Conservation (phyloP, 2,329 filamentous ascomycete species). For the Aspergillus jensenii region DNA sequence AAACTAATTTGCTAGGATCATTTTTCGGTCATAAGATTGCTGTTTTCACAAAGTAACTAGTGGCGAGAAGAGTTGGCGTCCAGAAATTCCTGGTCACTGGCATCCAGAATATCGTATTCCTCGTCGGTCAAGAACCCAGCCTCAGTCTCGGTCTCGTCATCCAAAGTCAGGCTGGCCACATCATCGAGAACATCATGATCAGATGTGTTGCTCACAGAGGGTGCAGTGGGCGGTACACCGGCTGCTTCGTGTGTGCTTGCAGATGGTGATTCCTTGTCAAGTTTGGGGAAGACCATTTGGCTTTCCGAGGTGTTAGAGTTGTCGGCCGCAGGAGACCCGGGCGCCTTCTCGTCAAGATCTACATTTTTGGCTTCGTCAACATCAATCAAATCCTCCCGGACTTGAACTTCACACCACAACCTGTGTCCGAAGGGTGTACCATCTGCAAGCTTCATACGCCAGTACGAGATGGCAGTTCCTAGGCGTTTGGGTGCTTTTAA, state of each 20-base stretch:
- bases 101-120: constrained; percentile 96
- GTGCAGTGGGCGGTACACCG: constrained; percentile 29
- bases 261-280: constrained; percentile 88
- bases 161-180: constrained; percentile 57
- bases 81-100: constrained; percentile 81
- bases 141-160: constrained; percentile 46
- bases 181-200: constrained; percentile 55
- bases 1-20: background rate
- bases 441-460: constrained; percentile 81
- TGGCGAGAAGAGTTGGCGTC: constrained; percentile 41
- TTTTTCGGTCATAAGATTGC: background rate
- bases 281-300: constrained; percentile 94
- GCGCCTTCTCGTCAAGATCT: constrained; percentile 32
- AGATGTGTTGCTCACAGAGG: constrained; percentile 45
- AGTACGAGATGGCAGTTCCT: constrained; percentile 89
- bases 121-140: constrained; percentile 92
- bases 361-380: constrained; percentile 10
- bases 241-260: constrained; percentile 69
- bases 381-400: constrained; percentile 41
- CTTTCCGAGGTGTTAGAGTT: constrained; percentile 49
- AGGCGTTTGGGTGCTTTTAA: constrained; percentile 76
- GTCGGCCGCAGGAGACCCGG: constrained; percentile 30
- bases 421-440: constrained; percentile 87
- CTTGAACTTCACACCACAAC: constrained; percentile 89
- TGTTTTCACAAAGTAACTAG: constrained; percentile 10